Conservation (phyloP, 768 basidiomycete species). For the Lyophyllum semitale region DNA sequence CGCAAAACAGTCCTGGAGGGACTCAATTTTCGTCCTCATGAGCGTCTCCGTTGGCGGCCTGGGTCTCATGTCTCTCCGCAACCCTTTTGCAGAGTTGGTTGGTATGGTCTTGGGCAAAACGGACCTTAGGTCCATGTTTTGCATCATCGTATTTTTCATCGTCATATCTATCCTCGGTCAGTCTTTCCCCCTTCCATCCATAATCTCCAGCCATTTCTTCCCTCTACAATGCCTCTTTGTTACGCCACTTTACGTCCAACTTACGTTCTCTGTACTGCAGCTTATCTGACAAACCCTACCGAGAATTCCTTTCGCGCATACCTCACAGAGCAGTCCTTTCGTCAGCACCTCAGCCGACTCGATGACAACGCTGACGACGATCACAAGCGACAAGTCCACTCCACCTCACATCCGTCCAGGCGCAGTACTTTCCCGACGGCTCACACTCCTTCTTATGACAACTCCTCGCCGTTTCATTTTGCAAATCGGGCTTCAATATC, state of each 20-base stretch:
- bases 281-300: constrained; percentile 92
- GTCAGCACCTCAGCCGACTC: constrained; percentile 87
- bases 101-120: constrained; percentile 53
- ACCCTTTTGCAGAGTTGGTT: constrained; percentile 52
- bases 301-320: constrained; percentile 93
- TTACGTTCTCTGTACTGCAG: constrained; percentile 41
- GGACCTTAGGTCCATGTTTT: constrained; percentile 72
- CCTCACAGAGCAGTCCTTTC: constrained; percentile 97
- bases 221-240: not conserved
- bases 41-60: constrained; percentile 65
- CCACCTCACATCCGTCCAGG: constrained; percentile 25
- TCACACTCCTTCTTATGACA: constrained; percentile 33
- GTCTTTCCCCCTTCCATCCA: constrained; percentile 21
- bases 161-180: constrained; percentile 74
- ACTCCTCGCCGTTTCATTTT: constrained; percentile 73
- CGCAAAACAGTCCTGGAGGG: constrained; percentile 41
- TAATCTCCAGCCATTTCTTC: not conserved
- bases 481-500: constrained; percentile 91
- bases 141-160: constrained; percentile 66
- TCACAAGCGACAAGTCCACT: constrained; percentile 32
- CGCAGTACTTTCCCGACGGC: constrained; percentile 28
- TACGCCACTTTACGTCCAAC: constrained; percentile 12
- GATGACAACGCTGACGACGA: constrained; percentile 66
- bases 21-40: constrained; percentile 59
- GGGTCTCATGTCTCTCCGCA: constrained; percentile 60